phyloP scores from a whole-genome alignment of 169 alveolate species.

The Amoebophrya sp. region DNA sequence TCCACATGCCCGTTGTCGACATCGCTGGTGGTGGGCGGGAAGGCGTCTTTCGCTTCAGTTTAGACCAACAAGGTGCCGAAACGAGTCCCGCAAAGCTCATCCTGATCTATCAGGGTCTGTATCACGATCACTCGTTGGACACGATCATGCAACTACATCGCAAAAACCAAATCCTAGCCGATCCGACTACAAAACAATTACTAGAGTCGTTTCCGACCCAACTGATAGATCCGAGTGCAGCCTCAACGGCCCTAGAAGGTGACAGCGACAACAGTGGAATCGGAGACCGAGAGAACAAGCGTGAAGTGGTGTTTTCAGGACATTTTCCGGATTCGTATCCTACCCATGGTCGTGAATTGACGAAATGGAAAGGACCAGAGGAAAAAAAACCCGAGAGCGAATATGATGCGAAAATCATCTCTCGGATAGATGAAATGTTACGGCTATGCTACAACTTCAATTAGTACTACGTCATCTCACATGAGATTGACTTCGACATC shows the following conservation, averaged over 20 bases:
- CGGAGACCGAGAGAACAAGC: not conserved
- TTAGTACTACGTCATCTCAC: too few relatives aligned
- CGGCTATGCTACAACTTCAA: too few relatives aligned
- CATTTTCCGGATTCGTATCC: not conserved
- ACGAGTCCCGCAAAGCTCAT: conserved; percentile 13
- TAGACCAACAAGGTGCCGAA: not conserved
- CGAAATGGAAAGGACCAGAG: not conserved
- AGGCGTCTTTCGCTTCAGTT: not conserved
- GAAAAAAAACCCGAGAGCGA: not conserved
- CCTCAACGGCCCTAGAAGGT: too few relatives aligned
- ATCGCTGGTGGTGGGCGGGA: conserved; percentile 11
- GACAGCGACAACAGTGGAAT: too few relatives aligned
- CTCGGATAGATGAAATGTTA: not conserved
- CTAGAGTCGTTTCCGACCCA: not conserved
- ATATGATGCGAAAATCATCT: not conserved
- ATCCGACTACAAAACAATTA: not conserved
- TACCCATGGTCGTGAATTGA: not conserved
- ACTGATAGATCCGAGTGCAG: too few relatives aligned
- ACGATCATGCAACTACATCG: not conserved
- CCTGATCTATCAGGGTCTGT: not conserved
- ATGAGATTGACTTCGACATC: too few relatives aligned
- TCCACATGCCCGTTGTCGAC: not conserved
- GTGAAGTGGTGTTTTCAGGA: not conserved
- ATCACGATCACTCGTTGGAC: conserved; percentile 23
- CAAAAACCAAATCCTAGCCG: not conserved